Percentiles rank a stretch among this genome's conserved stretches.
phyloP scores from a whole-genome alignment of 2,329 filamentous ascomycete species.

The Bipolaris bicolor region DNA sequence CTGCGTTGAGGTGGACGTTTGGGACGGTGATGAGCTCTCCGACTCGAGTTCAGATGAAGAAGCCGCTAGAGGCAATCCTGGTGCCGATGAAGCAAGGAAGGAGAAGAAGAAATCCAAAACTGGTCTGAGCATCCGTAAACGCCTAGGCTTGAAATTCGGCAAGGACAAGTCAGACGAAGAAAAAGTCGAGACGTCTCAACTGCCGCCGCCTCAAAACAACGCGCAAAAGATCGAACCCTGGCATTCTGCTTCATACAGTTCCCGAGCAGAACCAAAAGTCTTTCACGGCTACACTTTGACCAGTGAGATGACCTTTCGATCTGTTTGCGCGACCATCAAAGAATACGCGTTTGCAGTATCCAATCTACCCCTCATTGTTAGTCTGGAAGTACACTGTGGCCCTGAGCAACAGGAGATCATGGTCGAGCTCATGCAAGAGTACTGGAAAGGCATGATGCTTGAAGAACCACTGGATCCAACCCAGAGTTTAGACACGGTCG shows the following conservation, averaged over 20 bases:
- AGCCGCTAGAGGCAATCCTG: constrained; percentile 27
- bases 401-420: constrained; percentile 85
- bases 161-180: constrained; percentile 34
- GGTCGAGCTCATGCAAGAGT: constrained; percentile 91
- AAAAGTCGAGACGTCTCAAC: constrained; percentile 7
- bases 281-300: constrained; percentile 86
- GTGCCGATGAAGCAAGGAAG: constrained; percentile 28
- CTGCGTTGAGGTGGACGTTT: constrained; percentile 94
- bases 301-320: constrained; percentile 82
- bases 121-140: constrained; percentile 42
- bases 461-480: constrained; percentile 58
- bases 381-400: constrained; percentile 87
- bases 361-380: constrained; percentile 85
- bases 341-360: constrained; percentile 77
- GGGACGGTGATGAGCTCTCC: constrained; percentile 70
- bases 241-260: constrained; percentile 37
- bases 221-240: constrained; percentile 38
- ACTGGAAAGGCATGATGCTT: constrained; percentile 78
- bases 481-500: constrained; percentile 59
- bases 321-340: constrained; percentile 80
- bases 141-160: constrained; percentile 42
- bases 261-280: constrained; percentile 72
- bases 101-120: constrained; percentile 39
- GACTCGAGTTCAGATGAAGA: constrained; percentile 49
- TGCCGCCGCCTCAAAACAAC: constrained; percentile 14